Conservation (phyloP, 1,139 yeast species). For the Hyphopichia khmerensis region DNA sequence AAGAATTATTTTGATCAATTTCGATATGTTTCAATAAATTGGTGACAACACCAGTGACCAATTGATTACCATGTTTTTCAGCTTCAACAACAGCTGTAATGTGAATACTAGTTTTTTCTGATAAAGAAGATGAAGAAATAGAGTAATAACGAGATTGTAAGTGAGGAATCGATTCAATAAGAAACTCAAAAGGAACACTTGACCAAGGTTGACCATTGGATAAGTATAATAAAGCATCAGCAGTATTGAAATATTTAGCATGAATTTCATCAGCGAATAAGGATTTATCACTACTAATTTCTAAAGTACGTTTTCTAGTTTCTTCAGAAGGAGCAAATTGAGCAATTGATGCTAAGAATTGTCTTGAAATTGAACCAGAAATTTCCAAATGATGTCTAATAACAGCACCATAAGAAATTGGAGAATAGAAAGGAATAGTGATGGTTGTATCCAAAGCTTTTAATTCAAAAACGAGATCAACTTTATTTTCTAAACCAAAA, state of each 20-base stretch:
- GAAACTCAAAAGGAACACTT: constrained; percentile 77
- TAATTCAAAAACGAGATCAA: constrained; percentile 59
- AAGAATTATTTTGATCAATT: constrained; percentile 54
- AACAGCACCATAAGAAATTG: constrained; percentile 86
- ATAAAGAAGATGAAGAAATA: constrained; percentile 84
- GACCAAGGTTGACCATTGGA: constrained; percentile 70
- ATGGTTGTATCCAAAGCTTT: constrained; percentile 75
- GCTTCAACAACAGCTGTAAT: constrained; percentile 94
- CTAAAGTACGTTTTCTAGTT: constrained; percentile 49
- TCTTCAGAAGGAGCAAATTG: constrained; percentile 77
- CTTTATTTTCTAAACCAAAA: constrained; percentile 57
- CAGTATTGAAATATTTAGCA: constrained; percentile 61
- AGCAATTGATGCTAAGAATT: constrained; percentile 71
- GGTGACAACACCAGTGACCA: constrained; percentile 84
- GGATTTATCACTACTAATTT: constrained; percentile 67
- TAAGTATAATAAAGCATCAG: constrained; percentile 66
- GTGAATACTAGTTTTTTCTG: constrained; percentile 72
- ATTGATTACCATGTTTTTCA: constrained; percentile 45
- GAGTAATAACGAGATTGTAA: constrained; percentile 96
- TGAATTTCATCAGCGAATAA: constrained; percentile 67
- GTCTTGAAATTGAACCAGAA: constrained; percentile 92
- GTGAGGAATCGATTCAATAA: constrained; percentile 77
- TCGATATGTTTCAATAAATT: constrained; percentile 79
- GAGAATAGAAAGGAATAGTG: constrained; percentile 77
- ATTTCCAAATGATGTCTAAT: constrained; percentile 88